Base-by-base conservation (phyloP, 805 yeast species). In the Barnettozyma vustinii region DNA sequence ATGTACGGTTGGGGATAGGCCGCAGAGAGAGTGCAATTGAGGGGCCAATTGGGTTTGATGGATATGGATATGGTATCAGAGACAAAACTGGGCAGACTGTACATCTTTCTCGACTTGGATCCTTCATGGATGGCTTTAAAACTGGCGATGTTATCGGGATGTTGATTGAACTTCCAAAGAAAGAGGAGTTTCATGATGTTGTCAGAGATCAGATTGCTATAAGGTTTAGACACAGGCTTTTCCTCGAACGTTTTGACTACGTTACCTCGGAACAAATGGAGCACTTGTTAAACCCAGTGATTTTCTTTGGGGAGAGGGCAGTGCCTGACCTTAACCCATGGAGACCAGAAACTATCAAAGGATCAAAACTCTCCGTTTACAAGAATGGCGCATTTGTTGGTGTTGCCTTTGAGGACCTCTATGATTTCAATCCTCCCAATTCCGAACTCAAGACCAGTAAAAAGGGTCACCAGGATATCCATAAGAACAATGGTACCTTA, bases 41-140 rank as follows among this genome's bases (percentile, higher is more conserved):
- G 56, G 96, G 96, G 0, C 98, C 99, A 0, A 94, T 91, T 6
- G 99, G 99, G 3, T 88, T 80, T 59, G 98, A 94, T 65, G 92
- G 90, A 0, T 94, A 90, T 67, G 92, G 97, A 0, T 92, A 94
- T 65, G 97, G 96, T 2, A 60, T 94, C 2, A 74, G 97, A 51
- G 97, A 92, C 66, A 75, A 76, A 35, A 73, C 76, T 7, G 91
- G 96, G 2, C 86, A 87, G 55, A 79, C 78, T 26, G 74, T 94
- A 21, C 95, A 94, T 54, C 67, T 84, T 40, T 83, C 92, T 50
- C 75, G 91, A 44, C 88, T 89, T 0, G 61, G 66, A 23, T 73
- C 75, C 32, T 78, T 80, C 54, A 71, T 84, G 72, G 57, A 66
- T 2, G 81, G 85, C 2, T 81, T 89, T 56, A 67, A 68, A 26